Base-by-base conservation (phyloP, 2,329 filamentous ascomycete genomes). In the Colletotrichum chrysophilum region DNA sequence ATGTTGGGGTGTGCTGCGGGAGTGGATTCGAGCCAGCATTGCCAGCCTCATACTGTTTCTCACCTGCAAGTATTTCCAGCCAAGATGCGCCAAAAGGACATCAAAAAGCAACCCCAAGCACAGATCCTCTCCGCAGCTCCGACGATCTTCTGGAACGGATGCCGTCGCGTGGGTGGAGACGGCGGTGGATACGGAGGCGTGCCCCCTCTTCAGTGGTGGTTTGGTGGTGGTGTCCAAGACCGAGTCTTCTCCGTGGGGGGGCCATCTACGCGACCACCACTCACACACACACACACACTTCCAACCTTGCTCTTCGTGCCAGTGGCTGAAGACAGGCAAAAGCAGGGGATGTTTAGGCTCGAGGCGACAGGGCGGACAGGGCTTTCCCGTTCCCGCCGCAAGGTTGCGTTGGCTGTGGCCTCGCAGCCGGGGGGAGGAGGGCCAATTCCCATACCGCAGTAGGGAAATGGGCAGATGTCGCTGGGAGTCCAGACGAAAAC, bases 401-500 rank as follows among this genome's bases (percentile, higher is more conserved):
- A 61, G 32, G 30, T 38, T 48, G 52, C 55, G 66, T 69, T 69
- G 66, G 34, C n/a, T 62, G 66, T 60, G 66, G 52, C 24, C 43
- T 52, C 43, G 43, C 43, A 52, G 43, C n/a, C 10, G n/a, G 43
- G 43, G 43, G 10, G 14, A 14, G 1, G n/a, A 52, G 43, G 43
- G 43, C 21, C 43, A 52, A 52, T 52, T 52, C n/a, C 43, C 43
- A 52, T 52, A 21, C 60, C 43, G 43, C 43, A 13, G 43, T 52
- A 52, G 43, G 26, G 55, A 26, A 36, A 32, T 75, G 73, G 73
- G 70, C 70, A 66, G 43, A 52, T 68, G 70, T 58, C 34, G 56
- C 64, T 60, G 58, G 43, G 58, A 76, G 70, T 76, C 74, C 74
- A 74, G 70, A 76, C 64, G 74, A 75, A 69, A 66, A 69, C 56